These are phyloP conservation scores for Alisma plantagoaquatica DNA, from an alignment of 106 monocot species.

Conservation along the genomic window DNA sequence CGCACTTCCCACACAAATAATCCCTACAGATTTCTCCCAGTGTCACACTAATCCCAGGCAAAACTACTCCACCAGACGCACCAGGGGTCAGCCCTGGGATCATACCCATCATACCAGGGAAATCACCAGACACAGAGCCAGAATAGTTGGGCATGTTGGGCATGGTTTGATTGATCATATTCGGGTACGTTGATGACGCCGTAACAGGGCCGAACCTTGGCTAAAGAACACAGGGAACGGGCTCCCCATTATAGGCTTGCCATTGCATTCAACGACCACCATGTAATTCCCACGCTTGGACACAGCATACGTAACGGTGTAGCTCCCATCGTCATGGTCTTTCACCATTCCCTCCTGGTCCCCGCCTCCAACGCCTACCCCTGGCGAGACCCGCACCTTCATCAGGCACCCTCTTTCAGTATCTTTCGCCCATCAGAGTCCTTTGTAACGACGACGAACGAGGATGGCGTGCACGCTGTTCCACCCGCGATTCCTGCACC, in stretches of 20 bases:
- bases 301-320: slow-evolving; percentile 81
- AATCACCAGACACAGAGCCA: slow-evolving; percentile 73
- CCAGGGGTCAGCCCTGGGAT: slow-evolving; percentile 52
- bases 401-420: slow-evolving; percentile 46
- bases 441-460: slow-evolving; percentile 64
- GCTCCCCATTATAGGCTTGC: slow-evolving; percentile 73
- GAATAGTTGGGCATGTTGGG: slow-evolving; percentile 99
- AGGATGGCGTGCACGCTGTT: slow-evolving; percentile 52
- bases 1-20: slow-evolving; percentile 64
- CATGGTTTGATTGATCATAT: slow-evolving; percentile 96
- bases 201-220: slow-evolving; percentile 26
- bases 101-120: slow-evolving; percentile 76
- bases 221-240: slow-evolving; percentile 98
- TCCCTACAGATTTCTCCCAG: slow-evolving; percentile 87
- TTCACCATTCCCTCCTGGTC: slow-evolving; percentile 81
- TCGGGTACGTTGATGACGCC: slow-evolving; percentile 51
- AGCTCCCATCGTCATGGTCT: slow-evolving; percentile 75
- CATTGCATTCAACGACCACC: slow-evolving; percentile 74
- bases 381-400: slow-evolving; percentile 70
- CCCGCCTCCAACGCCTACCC: slow-evolving; percentile 77
- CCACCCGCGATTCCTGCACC: slow-evolving; percentile 85
- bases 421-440: slow-evolving; percentile 70
- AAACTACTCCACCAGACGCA: slow-evolving; percentile 60
- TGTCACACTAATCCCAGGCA: slow-evolving; percentile 75
- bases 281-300: slow-evolving; percentile 96